Conservation (phyloP, 371 early-diverging fungal species). For the Haplosporangium sp. region DNA sequence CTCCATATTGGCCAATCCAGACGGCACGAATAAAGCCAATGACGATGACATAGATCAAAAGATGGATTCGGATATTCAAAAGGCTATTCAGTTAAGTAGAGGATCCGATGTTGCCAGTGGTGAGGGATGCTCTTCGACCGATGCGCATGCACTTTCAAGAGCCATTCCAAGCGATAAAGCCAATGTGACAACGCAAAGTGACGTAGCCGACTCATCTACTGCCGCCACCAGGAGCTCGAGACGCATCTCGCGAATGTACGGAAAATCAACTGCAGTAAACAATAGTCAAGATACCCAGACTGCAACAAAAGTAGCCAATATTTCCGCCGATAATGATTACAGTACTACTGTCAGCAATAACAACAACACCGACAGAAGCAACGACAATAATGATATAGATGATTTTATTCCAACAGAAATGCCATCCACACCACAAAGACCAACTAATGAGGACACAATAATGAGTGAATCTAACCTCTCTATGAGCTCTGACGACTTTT, state of each 20-base stretch:
- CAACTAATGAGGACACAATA: not conserved
- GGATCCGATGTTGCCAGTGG: not conserved
- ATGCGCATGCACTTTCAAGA: not conserved
- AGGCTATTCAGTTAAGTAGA: conserved; percentile 14
- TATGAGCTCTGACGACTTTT: not conserved
- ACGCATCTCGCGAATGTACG: conserved; percentile 19
- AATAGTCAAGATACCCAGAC: conserved; percentile 2
- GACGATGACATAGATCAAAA: not conserved
- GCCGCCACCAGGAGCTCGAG: not conserved
- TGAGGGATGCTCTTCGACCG: conserved; percentile 1
- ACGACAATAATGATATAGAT: not conserved
- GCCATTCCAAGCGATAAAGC: not conserved
- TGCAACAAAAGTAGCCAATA: not conserved
- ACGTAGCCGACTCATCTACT: not conserved
- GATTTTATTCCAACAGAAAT: not conserved
- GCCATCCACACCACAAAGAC: conserved; percentile 21
- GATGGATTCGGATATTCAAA: conserved; percentile 14
- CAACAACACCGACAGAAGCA: not conserved
- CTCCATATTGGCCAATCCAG: not conserved
- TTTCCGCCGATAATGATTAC: not conserved
- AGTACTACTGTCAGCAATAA: too few species aligned
- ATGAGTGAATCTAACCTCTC: not conserved
- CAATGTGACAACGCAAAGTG: not conserved
- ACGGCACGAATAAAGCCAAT: not conserved
- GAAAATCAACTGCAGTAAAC: not conserved